Percentiles rank a stretch among this genome's conserved stretches.
These are phyloP conservation scores for Colletotrichum cereale DNA, from an alignment of 2,329 filamentous ascomycete genomes.

Conservation along the genomic window DNA sequence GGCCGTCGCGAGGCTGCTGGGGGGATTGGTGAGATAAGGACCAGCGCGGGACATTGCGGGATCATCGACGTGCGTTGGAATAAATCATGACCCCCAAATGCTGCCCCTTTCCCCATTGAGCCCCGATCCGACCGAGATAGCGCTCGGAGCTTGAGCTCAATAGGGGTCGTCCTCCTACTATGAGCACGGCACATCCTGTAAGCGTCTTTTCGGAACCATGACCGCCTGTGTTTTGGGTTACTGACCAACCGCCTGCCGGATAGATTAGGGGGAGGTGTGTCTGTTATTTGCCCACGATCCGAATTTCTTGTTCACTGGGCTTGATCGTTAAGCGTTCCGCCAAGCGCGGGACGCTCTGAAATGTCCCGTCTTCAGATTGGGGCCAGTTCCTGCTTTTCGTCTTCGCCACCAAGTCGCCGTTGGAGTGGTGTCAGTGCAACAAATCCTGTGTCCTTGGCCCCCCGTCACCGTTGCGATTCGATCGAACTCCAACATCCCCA, in stretches of 20 bases:
- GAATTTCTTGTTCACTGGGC: background rate
- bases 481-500: constrained; percentile 19
- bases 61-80: constrained; percentile 5
- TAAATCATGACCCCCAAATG: constrained; percentile 6
- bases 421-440: background rate
- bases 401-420: constrained; percentile 5
- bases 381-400: constrained; percentile 11
- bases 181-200: background rate
- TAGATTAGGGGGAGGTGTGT: background rate
- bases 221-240: background rate
- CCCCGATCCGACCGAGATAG: constrained; percentile 16
- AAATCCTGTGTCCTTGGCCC: constrained; percentile 11
- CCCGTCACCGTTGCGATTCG: constrained; percentile 12
- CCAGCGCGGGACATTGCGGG: constrained; percentile 7
- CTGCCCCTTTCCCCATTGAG: background rate
- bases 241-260: background rate
- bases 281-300: background rate
- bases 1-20: background rate
- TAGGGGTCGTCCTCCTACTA: background rate
- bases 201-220: background rate
- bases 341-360: constrained; percentile 9
- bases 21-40: constrained; percentile 19
- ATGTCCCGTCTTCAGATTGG: background rate
- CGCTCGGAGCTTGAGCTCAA: constrained; percentile 6
- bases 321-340: constrained; percentile 1